These are phyloP conservation scores for Osmanthus fragrans DNA, from an alignment of 257 asterid species.

Conservation along the genomic window DNA sequence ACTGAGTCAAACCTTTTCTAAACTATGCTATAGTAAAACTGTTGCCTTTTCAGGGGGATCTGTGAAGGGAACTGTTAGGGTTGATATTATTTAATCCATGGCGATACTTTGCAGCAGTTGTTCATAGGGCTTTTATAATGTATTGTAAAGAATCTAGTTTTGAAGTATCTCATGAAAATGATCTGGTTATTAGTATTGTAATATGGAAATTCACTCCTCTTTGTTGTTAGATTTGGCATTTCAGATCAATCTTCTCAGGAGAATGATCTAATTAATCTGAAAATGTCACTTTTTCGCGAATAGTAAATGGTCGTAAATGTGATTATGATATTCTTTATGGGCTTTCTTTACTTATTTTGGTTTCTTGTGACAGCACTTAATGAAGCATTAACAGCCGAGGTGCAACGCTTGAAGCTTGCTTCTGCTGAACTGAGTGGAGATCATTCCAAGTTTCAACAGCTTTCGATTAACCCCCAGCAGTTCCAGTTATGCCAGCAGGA, in stretches of 20 bases:
- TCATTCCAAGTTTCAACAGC: slow-evolving; percentile 51
- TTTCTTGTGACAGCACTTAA: slow-evolving; percentile 53
- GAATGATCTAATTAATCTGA: not conserved
- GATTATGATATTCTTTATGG: not conserved
- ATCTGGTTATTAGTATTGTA: not conserved
- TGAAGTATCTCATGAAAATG: not conserved
- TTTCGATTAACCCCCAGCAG: slow-evolving; percentile 52
- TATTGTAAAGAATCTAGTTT: not conserved
- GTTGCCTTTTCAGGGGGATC: not conserved
- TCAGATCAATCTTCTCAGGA: not conserved
- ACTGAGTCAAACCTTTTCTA: not conserved
- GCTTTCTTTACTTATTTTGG: not conserved
- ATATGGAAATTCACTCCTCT: too few species aligned
- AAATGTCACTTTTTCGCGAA: too few species aligned
- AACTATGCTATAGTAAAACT: not conserved
- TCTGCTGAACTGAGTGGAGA: slow-evolving; percentile 47
- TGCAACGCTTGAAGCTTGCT: slow-evolving; percentile 62
- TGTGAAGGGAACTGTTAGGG: not conserved
- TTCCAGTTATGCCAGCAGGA: slow-evolving; percentile 48
- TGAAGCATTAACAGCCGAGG: slow-evolving; percentile 65
- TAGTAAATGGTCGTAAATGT: not conserved
- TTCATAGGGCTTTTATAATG: not conserved
- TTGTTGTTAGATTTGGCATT: not conserved
- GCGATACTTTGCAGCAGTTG: not conserved
- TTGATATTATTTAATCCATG: not conserved